Conservation (phyloP, 495 filamentous ascomycete species). For the Aspergillus conjunctus region DNA sequence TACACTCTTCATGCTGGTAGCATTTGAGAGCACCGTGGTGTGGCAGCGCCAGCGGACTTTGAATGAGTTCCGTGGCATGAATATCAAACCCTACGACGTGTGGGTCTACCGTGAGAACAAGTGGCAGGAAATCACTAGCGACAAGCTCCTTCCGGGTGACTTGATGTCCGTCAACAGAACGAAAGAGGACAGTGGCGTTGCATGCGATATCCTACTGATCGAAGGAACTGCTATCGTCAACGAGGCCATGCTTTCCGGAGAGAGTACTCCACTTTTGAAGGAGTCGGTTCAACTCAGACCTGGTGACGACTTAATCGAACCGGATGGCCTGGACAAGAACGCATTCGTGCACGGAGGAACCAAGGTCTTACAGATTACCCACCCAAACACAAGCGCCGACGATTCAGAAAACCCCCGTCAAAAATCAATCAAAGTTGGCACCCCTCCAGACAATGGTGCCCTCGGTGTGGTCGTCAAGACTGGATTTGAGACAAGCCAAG, state of each 20-base stretch:
- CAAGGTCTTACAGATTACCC: conserved; percentile 94
- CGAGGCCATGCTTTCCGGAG: conserved; percentile 97
- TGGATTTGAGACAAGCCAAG: conserved; percentile 97
- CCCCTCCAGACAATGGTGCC: conserved; percentile 87
- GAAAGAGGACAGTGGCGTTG: conserved; percentile 95
- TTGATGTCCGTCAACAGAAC: conserved; percentile 91
- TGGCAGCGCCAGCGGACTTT: conserved; percentile 98
- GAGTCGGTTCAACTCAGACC: conserved; percentile 94
- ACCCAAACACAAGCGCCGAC: conserved; percentile 71
- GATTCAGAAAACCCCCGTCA: conserved; percentile 59
- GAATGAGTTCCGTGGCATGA: conserved; percentile 97
- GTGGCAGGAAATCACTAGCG: conserved; percentile 89
- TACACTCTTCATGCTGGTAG: conserved; percentile 96
- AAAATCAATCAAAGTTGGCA: conserved; percentile 66
- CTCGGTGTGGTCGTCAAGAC: conserved; percentile 96
- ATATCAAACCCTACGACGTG: conserved; percentile 95
- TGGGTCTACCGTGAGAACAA: conserved; percentile 83
- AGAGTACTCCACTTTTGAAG: conserved; percentile 95
- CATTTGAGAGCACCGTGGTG: conserved; percentile 97
- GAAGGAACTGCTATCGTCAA: conserved; percentile 98
- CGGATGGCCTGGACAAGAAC: conserved; percentile 93
- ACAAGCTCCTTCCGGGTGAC: conserved; percentile 94
- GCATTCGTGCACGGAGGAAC: conserved; percentile 95
- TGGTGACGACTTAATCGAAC: conserved; percentile 78
- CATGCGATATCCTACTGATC: conserved; percentile 94